Evolutionary conservation across 2,329 filamentous ascomycete species (phyloP), one percentile per base, ranked within the genome.

Genomic region (Ascochyta fabae): DNA sequence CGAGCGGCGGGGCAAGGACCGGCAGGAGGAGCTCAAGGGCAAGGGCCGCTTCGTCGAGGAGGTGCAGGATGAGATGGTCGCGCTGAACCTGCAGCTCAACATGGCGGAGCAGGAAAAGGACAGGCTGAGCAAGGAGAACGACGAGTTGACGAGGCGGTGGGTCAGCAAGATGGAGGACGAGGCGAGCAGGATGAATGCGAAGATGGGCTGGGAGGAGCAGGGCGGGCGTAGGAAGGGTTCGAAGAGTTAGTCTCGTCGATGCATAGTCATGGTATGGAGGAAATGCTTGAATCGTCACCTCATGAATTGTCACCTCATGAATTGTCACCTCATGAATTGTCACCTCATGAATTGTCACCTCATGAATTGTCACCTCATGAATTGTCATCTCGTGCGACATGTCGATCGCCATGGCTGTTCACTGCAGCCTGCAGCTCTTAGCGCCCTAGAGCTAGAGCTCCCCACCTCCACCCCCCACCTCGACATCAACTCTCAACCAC

Each of bases 51-150:
- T 97, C 61, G 83, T 96, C 2, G 89, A 92, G 80, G 85, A 94
- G 68, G 88, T 96, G 48, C 94, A 98, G 78, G 93, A 97, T 76
- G 95, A 99, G 75, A 88, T 96, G 76, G 88, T 96, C 46, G 88
- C 91, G 1, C 78, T 97, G 42, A 93, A 93, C 64, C 81, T 98
- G 62, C 90, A 98, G 75, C 82, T 97, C 39, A 92, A 95, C 65
- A 86, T 97, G 80, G 88, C 89, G 3, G 92, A 96, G 73, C 85
- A 93, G 72, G 86, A 87, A 69, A 82, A 84, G 26, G 86, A 88
- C 71, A 88, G 86, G 75, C 79, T 96, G 60, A 85, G 87, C 71
- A 83, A 82, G 56, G 95, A 98, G 74, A 98, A 98, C 71, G 88
- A 91, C 70, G 90, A 96, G 64, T 81, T 99, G 51, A 87, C 97